Percentiles rank a stretch among this genome's conserved stretches.
These are phyloP conservation scores for Rhizopus stolonifer DNA, from an alignment of 371 early-diverging fungal genomes.

Conservation along the genomic window DNA sequence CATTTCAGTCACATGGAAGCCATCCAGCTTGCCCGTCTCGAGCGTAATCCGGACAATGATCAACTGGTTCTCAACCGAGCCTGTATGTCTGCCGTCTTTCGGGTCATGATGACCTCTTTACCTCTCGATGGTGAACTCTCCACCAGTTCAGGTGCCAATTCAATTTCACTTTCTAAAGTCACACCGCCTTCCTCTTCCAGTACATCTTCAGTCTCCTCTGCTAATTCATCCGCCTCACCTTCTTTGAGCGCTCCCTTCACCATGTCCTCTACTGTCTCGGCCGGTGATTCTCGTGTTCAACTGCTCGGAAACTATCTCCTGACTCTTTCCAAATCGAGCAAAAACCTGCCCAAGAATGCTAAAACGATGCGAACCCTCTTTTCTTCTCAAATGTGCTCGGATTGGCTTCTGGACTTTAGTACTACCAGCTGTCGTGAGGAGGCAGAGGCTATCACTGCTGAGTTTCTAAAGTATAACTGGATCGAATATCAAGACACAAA, in stretches of 20 bases:
- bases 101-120: conserved; percentile 42
- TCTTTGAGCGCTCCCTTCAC: conserved; percentile 28
- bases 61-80: conserved; percentile 34
- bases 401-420: conserved; percentile 64
- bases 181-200: conserved; percentile 23
- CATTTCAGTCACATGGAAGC: conserved; percentile 44
- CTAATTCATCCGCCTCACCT: conserved; percentile 18
- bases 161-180: conserved; percentile 8
- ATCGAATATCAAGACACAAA: conserved; percentile 46
- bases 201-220: conserved; percentile 19
- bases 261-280: conserved; percentile 19
- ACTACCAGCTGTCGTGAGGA: conserved; percentile 66
- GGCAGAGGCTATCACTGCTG: conserved; percentile 50
- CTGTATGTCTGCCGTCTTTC: conserved; percentile 30
- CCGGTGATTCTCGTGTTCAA: conserved; percentile 36
- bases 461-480: conserved; percentile 58
- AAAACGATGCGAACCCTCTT: conserved; percentile 42
- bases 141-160: conserved; percentile 15
- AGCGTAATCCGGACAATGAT: conserved; percentile 44
- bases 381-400: conserved; percentile 45
- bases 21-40: conserved; percentile 37
- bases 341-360: conserved; percentile 13
- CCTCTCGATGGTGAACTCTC: conserved; percentile 41
- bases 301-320: conserved; percentile 42
- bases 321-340: conserved; percentile 30